Base-by-base conservation (phyloP, 208 protist genomes). In the Angomonas ambiguus region DNA sequence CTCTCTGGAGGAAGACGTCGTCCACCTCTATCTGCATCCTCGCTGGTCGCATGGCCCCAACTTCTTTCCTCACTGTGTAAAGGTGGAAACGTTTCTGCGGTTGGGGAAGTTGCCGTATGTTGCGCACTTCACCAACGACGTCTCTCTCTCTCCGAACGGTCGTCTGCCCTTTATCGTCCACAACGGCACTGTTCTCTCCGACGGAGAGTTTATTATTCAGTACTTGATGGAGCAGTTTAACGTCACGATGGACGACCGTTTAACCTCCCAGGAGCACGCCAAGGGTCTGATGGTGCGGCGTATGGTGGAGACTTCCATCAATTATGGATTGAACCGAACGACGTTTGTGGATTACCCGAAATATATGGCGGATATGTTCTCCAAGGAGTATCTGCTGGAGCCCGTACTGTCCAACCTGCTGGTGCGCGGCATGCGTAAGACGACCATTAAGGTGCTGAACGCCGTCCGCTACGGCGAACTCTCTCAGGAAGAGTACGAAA, bases 41-140 rank as follows among this genome's bases (percentile, higher is more conserved):
- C 85, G 85, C 74, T 88, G 81, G 81, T 85, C 79, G 35, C 82
- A 82, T 69, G 85, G 85, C 6, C 81, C 82, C 22, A 88, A 88
- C 62, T 82, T 80, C 38, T 91, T 87, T 41, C 69, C 82, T 2
- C 77, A 77, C 32, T 91, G 85, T 60, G 63, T 88, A 4, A 85
- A 84, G 66, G 64, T 91, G 22, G 85, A 91, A 67, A 79, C 81
- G 51, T 88, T 88, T 58, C 71, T 91, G 51, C 81, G 85, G 25
- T 65, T 91, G 1, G 85, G 79, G 10, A 85, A 83, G 71, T 82
- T 88, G 32, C 79, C 85, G 13, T 91, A 91, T 67, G 71, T 79
- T 16, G 73, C 77, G 11, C 82, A 91, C 79, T 86, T 88, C 67
- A 85, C 73, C 30, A 76, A 78, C n/a, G 79, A 91, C 51, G 66